These are phyloP conservation scores for Zygotorulaspora chibaensis DNA, from an alignment of 805 yeast species.

Conservation along the genomic window DNA sequence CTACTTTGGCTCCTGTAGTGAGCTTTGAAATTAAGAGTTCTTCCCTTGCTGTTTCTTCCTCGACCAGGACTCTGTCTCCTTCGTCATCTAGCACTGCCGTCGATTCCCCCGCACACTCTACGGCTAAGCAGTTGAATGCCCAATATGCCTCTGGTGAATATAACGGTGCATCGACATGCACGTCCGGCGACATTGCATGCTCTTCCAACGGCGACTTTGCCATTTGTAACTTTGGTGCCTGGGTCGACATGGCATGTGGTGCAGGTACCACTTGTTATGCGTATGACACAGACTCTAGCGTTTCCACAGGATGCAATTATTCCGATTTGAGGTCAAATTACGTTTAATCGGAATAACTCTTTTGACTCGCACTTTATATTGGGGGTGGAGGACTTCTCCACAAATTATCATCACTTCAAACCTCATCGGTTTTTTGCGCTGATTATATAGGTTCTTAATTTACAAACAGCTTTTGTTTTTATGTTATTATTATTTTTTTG, in stretches of 20 bases:
- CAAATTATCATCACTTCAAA: conserved; percentile 1
- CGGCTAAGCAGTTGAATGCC: conserved; percentile 44
- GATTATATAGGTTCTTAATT: not conserved
- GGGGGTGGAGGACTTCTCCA: conserved; percentile 4
- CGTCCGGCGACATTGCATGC: conserved; percentile 51
- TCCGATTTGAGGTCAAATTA: conserved; percentile 30
- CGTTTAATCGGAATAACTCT: conserved; percentile 13
- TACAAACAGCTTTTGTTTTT: conserved; percentile 1
- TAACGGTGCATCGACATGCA: conserved; percentile 43
- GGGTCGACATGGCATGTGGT: conserved; percentile 59
- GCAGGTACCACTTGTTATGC: conserved; percentile 62
- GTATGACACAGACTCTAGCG: conserved; percentile 40
- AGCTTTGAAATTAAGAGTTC: conserved; percentile 4
- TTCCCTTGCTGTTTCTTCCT: conserved; percentile 4
- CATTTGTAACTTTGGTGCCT: conserved; percentile 49
- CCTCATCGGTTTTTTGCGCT: not conserved
- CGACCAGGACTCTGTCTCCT: conserved; percentile 16
- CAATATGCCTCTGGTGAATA: conserved; percentile 42
- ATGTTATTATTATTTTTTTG: not conserved
- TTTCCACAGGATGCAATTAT: conserved; percentile 48
- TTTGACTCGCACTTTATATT: not conserved
- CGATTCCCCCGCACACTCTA: conserved; percentile 36
- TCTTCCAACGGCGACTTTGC: conserved; percentile 48
- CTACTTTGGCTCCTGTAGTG: conserved; percentile 8
- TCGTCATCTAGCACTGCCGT: conserved; percentile 19